Base-by-base conservation (phyloP, 129 eudicot species). In the Oenanthe sinensis region DNA sequence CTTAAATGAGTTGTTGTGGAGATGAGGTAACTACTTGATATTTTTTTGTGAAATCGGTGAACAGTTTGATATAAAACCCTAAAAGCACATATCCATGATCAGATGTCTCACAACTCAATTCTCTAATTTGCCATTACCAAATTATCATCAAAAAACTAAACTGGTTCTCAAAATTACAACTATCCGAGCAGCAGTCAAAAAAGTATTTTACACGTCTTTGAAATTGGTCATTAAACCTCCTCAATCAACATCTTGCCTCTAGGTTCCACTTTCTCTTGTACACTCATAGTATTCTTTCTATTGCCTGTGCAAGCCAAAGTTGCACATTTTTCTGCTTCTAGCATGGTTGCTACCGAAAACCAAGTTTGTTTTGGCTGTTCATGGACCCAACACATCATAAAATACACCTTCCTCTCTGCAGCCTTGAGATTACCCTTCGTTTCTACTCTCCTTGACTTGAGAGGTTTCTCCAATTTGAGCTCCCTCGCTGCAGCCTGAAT, bases 321-420 rank as follows among this genome's bases (percentile, higher is more conserved):
- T 28, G 83, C 87, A 50, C 77, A 75, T 88, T 90, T 92, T 83
- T 95, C 97, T 0, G 83, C 83, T 78, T 71, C 74, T 78, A 95
- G 90, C 39, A 87, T 45, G 0, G 42, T 81, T 7, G 92, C 86
- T 84, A 95, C 55, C 8, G 91, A 84, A 67, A 81, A 83, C 97
- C 97, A 96, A 26, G 78, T 87, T 68, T 89, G 95, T 1, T 8
- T 80, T 28, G 86, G 81, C 99, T 30, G 91, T 82, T 58, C 72
- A 67, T 67, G 72, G 42, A 67, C 72, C 99, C 99, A 96, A 86
- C 97, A 96, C 91, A 87, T 92, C 22, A 96, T 79, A 65, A 90
- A 92, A 74, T 88, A 89, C 71, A 87, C 79, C 79, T 96, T 67
- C 72, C 97, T 74, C 84, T 86, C 95, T 37, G 90, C 86, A 63